Percentiles rank a stretch among this genome's conserved stretches.
phyloP scores from a whole-genome alignment of 1,284 basidiomycete species.

The Pseudozyma thailandica region DNA sequence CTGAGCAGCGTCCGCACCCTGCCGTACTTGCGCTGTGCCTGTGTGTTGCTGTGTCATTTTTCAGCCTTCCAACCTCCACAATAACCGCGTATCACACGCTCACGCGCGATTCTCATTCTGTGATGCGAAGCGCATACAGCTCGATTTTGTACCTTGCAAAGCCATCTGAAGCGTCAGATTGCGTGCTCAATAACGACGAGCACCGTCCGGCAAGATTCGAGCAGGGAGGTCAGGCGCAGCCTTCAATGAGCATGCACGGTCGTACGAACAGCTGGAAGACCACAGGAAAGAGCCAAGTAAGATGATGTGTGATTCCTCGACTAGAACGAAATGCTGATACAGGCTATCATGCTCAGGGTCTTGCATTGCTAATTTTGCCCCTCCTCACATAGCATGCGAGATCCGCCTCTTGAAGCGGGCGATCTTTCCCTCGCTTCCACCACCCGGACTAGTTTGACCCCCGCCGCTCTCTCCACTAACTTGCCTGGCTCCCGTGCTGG shows the following conservation, averaged over 20 bases:
- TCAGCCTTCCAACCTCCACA: background rate
- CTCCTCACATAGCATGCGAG: slow-evolving; percentile 33
- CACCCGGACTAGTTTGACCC: background rate
- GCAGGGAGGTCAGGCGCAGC: no score
- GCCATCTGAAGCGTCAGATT: no score
- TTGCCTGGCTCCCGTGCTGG: background rate
- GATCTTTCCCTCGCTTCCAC: slow-evolving; percentile 25
- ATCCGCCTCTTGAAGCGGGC: slow-evolving; percentile 35
- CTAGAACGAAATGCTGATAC: background rate
- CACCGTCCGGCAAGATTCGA: no score
- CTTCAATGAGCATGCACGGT: no score
- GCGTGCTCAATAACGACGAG: background rate
- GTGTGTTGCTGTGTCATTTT: no score
- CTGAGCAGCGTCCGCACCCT: background rate
- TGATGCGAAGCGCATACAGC: background rate
- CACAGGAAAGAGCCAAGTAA: background rate
- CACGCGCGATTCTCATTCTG: no score
- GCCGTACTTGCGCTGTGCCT: no score
- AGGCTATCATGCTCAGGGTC: background rate
- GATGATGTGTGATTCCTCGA: background rate
- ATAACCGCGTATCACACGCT: background rate
- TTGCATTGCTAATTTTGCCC: background rate
- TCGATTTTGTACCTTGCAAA: no score
- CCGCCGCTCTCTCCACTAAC: slow-evolving; percentile 1
- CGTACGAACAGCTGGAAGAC: no score